Base-by-base conservation (phyloP, 805 yeast species). In the Nakazawaea wyomingensis region DNA sequence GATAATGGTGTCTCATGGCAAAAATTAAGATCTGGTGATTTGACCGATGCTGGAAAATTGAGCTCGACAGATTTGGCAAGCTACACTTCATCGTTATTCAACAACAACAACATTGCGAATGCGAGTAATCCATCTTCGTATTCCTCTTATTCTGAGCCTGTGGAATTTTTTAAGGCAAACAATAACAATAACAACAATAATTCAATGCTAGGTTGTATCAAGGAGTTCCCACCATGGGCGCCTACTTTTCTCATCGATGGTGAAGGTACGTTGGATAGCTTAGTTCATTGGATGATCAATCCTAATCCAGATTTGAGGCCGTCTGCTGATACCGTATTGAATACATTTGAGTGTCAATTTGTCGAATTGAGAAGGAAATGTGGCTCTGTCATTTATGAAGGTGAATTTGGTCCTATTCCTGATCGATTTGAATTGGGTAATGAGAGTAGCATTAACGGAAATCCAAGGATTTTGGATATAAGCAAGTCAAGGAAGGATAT, bases 1-100 rank as follows among this genome's bases (percentile, higher is more conserved):
- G 98, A 91, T 53, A 90, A 93, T 59, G 99, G 99, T 5, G 76
- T 87, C 11, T 90, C 95, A 24, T 93, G 99, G 99, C 95, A 95
- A 52, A 89, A 90, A 60, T 67, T 93, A 47, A 73, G 99, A 50
- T 85, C 96, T 33, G 99, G 98, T 0, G 99, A 93, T 60, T 69
- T 93, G 50, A 81, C 95, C 14, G 99, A 93, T 60, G 97, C 98
- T 0, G 97, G 98, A 1, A 77, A 80, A 52, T 68, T 90, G 46
- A 80, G 88, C 35, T 80, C 87, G 2, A 82, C 82, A 18, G 91
- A 85, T 50, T 64, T 84, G 26, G 65, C 66, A 4, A 63, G 58
- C 39, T 45, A 57, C 32, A 32, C 46, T 1, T 39, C 43, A 4
- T 29, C 42, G 13, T 27, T 29, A 40, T 24, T 38, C 51, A 19